Conservation (phyloP, 2,329 filamentous ascomycete genomes). For the Zasmidium citrigriseum region DNA sequence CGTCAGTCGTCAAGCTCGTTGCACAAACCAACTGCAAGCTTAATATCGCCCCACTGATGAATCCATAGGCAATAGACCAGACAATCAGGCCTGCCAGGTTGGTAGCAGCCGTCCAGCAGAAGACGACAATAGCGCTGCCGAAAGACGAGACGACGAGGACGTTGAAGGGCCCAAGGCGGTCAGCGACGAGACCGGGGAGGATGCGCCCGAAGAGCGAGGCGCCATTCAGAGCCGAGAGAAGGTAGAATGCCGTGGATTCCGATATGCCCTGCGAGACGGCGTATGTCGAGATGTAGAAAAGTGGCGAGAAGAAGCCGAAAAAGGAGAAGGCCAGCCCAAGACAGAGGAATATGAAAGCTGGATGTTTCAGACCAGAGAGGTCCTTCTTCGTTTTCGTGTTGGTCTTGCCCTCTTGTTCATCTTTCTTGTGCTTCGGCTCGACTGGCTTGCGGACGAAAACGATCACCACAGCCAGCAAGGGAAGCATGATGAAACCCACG, state of each 20-base stretch:
- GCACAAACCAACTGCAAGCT: slow-evolving; percentile 51
- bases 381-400: slow-evolving; percentile 20
- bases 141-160: slow-evolving; percentile 39
- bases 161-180: slow-evolving; percentile 45
- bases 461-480: background rate
- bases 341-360: slow-evolving; percentile 27
- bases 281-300: slow-evolving; percentile 42
- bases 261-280: slow-evolving; percentile 30
- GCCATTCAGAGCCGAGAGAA: slow-evolving; percentile 43
- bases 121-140: slow-evolving; percentile 38
- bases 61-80: slow-evolving; percentile 44
- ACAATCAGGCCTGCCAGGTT: slow-evolving; percentile 27
- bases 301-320: slow-evolving; percentile 38
- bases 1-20: slow-evolving; percentile 41
- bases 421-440: background rate
- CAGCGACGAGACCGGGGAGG: slow-evolving; percentile 42
- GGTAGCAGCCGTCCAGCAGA: slow-evolving; percentile 34
- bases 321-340: slow-evolving; percentile 23
- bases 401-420: background rate
- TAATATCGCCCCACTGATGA: slow-evolving; percentile 45
- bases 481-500: slow-evolving; percentile 53
- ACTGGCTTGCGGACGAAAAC: background rate
- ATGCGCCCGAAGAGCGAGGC: slow-evolving; percentile 43
- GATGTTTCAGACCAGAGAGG: slow-evolving; percentile 20
- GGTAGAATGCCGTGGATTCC: slow-evolving; percentile 28